phyloP scores from a whole-genome alignment of 352 stramenopile genomes.

The Phytophthora ohioensis region DNA sequence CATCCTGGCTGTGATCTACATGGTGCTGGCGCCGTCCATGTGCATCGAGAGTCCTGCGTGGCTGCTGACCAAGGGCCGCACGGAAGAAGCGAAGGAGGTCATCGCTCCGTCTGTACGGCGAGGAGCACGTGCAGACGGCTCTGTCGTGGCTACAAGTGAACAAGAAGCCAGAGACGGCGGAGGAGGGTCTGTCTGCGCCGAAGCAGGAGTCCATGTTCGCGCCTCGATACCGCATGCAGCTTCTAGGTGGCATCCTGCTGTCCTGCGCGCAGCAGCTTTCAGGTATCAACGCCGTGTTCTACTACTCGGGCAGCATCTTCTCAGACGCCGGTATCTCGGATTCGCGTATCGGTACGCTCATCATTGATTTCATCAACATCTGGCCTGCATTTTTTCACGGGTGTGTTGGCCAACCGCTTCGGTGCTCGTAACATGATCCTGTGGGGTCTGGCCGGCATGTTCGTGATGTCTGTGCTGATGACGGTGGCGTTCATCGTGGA shows the following conservation, averaged over 20 bases:
- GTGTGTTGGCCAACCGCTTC: constrained; percentile 44
- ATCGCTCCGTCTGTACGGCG: constrained; percentile 45
- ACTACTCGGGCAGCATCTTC: constrained; percentile 38
- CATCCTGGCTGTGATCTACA: constrained; percentile 13
- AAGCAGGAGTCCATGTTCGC: constrained; percentile 50
- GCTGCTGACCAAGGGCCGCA: constrained; percentile 53
- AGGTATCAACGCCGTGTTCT: constrained; percentile 36
- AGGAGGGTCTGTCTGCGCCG: constrained; percentile 22
- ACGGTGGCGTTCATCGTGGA: constrained; percentile 31
- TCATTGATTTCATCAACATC: constrained; percentile 45
- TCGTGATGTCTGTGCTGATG: constrained; percentile 51
- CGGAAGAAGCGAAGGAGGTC: constrained; percentile 30
- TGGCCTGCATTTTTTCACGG: constrained; percentile 38
- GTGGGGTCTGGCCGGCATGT: constrained; percentile 42
- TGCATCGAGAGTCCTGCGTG: constrained; percentile 42
- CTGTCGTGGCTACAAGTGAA: constrained; percentile 42
- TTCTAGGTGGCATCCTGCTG: constrained; percentile 60
- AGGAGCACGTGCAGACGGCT: constrained; percentile 39
- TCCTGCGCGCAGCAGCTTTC: constrained; percentile 40
- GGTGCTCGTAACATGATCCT: constrained; percentile 67
- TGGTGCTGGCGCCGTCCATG: constrained; percentile 27
- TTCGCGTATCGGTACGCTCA: constrained; percentile 34
- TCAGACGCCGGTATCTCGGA: constrained; percentile 39
- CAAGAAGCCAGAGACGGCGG: constrained; percentile 12
- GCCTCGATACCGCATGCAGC: constrained; percentile 48